Evolutionary conservation across 352 stramenopile species (phyloP).

Genomic region (Phytopythium ostracodes): DNA sequence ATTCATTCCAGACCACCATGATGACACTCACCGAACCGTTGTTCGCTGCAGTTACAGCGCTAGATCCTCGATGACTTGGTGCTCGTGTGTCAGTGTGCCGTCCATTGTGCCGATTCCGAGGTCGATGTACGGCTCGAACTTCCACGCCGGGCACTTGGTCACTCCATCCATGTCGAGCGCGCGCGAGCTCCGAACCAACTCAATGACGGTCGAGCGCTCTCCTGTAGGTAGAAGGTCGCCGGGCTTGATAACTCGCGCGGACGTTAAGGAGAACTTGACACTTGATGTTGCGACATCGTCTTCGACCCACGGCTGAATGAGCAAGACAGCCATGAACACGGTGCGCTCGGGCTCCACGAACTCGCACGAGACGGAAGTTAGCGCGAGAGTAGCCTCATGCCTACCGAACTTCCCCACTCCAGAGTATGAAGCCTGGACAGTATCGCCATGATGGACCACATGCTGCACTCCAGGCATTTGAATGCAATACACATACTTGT

Average conservation of each 20-base stretch:
- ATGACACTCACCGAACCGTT: no score
- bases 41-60: no score
- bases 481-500: background rate
- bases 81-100: background rate
- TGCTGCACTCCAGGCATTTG: background rate
- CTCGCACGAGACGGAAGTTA: background rate
- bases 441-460: background rate
- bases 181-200: background rate
- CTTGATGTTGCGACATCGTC: background rate
- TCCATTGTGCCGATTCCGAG: background rate
- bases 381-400: background rate
- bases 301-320: background rate
- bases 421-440: background rate
- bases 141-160: slow-evolving; percentile 1
- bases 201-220: background rate
- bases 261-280: background rate
- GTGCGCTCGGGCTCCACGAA: background rate
- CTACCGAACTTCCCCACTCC: background rate
- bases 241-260: background rate
- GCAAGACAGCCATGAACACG: background rate
- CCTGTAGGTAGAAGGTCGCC: background rate
- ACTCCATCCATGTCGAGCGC: slow-evolving; percentile 1
- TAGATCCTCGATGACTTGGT: background rate
- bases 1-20: no score
- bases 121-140: background rate